Evolutionary conservation across 2,329 filamentous ascomycete species (phyloP).

Genomic region (Fusarium sublunatum): DNA sequence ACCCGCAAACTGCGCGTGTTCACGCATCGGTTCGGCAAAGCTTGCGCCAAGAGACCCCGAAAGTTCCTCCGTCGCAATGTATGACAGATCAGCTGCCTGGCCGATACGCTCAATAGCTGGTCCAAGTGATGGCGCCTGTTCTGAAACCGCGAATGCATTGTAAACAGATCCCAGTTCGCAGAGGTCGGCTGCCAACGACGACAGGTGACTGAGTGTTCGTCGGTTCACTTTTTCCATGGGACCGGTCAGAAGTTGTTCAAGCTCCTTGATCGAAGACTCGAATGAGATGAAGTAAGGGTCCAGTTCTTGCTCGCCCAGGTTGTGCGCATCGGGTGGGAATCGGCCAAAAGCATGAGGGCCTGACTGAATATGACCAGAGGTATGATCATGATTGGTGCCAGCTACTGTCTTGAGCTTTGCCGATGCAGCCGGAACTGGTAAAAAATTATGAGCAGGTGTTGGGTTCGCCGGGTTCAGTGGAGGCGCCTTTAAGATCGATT

Average conservation of each 20-base stretch:
- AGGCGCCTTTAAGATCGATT: conserved; percentile 94
- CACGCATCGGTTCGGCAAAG: conserved; percentile 97
- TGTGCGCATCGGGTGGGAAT: conserved; percentile 82
- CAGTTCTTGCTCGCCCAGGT: conserved; percentile 86
- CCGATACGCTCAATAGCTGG: conserved; percentile 94
- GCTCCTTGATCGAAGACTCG: conserved; percentile 89
- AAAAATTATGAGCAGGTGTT: conserved; percentile 83
- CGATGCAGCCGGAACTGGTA: conserved; percentile 86
- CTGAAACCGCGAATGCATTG: conserved; percentile 95
- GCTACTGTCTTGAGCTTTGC: conserved; percentile 80
- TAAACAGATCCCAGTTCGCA: conserved; percentile 95
- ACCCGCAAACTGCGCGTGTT: conserved; percentile 96
- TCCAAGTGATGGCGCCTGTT: conserved; percentile 87
- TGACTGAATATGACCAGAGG: conserved; percentile 53
- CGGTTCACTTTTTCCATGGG: conserved; percentile 98
- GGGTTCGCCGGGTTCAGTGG: conserved; percentile 95
- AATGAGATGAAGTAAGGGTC: conserved; percentile 97
- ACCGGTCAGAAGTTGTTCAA: conserved; percentile 87
- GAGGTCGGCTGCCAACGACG: conserved; percentile 84
- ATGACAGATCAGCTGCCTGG: conserved; percentile 94
- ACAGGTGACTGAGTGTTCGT: conserved; percentile 85
- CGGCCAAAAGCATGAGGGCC: conserved; percentile 74
- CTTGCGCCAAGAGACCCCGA: conserved; percentile 88
- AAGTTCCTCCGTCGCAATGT: conserved; percentile 93
- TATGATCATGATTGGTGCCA: conserved; percentile 51